These are phyloP conservation scores for Macadamia integrifolia DNA, from an alignment of 164 flowering plant species.

Conservation along the genomic window DNA sequence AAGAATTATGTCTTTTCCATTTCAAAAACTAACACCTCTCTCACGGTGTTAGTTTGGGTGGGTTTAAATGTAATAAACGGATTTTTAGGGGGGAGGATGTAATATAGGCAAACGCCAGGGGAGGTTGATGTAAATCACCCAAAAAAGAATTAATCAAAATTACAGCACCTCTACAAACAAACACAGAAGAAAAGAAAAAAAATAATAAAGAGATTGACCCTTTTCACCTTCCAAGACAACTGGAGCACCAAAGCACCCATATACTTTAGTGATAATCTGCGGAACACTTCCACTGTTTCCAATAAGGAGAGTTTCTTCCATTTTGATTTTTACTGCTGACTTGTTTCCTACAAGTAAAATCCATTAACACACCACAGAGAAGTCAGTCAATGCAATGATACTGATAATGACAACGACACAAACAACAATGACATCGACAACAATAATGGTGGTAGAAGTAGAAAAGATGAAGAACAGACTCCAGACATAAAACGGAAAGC, in stretches of 20 bases:
- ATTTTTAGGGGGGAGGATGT: too few species aligned
- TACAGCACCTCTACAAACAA: not conserved
- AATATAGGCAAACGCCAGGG: too few species aligned
- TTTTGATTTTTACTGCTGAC: not conserved
- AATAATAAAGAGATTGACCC: not conserved
- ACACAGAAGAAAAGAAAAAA: not conserved
- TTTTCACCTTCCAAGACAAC: slow-evolving; percentile 3
- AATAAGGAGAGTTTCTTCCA: not conserved
- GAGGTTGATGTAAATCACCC: too few species aligned
- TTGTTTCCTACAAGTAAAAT: not conserved
- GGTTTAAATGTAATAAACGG: too few species aligned
- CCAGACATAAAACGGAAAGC: too few species aligned
- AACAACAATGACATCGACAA: not conserved
- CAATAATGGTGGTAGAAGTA: not conserved
- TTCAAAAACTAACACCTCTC: too few species aligned
- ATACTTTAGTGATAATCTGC: not conserved
- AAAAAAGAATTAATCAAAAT: too few species aligned
- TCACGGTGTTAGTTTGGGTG: too few species aligned
- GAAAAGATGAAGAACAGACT: not conserved
- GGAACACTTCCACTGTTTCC: slow-evolving; percentile 4
- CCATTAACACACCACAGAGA: not conserved
- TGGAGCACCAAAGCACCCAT: not conserved
- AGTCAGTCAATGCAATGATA: not conserved
- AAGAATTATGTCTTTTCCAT: too few species aligned
- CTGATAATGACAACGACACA: not conserved